phyloP scores from a whole-genome alignment of 2,329 filamentous ascomycete genomes.

The Cladosporium colombiae region DNA sequence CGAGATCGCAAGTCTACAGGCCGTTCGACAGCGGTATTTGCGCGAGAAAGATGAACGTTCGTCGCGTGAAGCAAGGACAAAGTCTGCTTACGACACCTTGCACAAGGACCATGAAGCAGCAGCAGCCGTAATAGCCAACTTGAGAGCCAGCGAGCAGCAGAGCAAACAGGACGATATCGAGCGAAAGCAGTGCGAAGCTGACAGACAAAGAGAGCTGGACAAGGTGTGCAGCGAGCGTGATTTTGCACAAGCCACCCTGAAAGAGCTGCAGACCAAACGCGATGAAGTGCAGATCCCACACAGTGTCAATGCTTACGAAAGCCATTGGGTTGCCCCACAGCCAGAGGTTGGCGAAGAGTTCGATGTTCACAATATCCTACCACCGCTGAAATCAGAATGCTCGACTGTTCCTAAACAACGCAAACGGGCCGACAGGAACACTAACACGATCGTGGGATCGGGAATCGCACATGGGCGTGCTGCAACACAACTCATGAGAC shows the following conservation, averaged over 20 bases:
- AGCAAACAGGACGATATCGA: background rate
- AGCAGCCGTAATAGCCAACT: background rate
- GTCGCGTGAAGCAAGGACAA: background rate
- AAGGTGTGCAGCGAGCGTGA: background rate
- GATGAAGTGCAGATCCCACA: background rate
- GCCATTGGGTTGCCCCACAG: background rate
- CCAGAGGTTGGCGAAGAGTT: background rate
- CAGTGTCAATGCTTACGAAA: background rate
- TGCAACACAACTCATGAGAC: conserved; percentile 16
- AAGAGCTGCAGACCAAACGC: background rate
- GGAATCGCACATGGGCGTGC: background rate
- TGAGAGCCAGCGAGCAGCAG: background rate
- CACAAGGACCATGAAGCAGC: background rate
- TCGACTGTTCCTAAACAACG: conserved; percentile 3
- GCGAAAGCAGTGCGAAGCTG: background rate
- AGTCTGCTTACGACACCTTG: background rate
- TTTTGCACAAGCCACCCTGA: background rate
- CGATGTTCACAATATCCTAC: background rate
- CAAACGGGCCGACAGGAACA: conserved; percentile 11
- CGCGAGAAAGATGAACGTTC: background rate
- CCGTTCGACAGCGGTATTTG: background rate
- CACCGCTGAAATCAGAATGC: background rate
- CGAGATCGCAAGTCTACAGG: background rate
- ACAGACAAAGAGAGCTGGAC: background rate
- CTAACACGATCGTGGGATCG: conserved; percentile 3